Percentiles rank a stretch among this genome's conserved stretches.
Evolutionary conservation across 805 yeast species (phyloP).

Genomic region (Starmerella bacillaris): DNA sequence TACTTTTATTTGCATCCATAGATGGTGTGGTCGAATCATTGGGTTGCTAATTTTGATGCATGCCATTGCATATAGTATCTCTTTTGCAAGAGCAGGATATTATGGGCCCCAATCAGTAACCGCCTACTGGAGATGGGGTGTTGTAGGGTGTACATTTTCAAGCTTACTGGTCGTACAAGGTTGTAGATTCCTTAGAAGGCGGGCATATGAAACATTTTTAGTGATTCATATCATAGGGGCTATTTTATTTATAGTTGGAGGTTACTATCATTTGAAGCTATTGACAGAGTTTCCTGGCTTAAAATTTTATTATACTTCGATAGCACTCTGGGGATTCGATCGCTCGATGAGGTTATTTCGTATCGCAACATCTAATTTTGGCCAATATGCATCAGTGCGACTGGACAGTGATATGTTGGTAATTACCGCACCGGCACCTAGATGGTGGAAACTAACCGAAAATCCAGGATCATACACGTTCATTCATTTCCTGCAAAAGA

Average conservation of each 20-base stretch:
- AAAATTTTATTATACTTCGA: conserved; percentile 33
- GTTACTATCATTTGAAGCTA: conserved; percentile 34
- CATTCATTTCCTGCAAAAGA: conserved; percentile 32
- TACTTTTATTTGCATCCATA: conserved; percentile 42
- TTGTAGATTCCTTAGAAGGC: conserved; percentile 31
- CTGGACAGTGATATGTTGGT: conserved; percentile 15
- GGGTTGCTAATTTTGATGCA: conserved; percentile 18
- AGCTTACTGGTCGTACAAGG: conserved; percentile 30
- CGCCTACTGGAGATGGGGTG: conserved; percentile 15
- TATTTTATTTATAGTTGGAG: conserved; percentile 28
- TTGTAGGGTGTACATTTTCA: conserved; percentile 23
- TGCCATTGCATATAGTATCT: conserved; percentile 13
- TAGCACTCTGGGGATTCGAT: conserved; percentile 57
- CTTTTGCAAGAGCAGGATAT: conserved; percentile 8
- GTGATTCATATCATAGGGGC: conserved; percentile 38
- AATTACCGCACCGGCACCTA: conserved; percentile 25
- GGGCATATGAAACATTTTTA: conserved; percentile 40
- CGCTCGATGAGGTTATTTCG: conserved; percentile 39
- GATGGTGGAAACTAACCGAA: conserved; percentile 27
- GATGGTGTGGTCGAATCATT: conserved; percentile 19
- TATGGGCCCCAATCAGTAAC: conserved; percentile 9
- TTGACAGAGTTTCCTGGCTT: conserved; percentile 10
- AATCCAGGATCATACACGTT: conserved; percentile 40
- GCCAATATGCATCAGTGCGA: conserved; percentile 2
- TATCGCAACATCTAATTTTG: conserved; percentile 18